Conservation (phyloP, 768 basidiomycete genomes). For the Tremella mesenterica region DNA sequence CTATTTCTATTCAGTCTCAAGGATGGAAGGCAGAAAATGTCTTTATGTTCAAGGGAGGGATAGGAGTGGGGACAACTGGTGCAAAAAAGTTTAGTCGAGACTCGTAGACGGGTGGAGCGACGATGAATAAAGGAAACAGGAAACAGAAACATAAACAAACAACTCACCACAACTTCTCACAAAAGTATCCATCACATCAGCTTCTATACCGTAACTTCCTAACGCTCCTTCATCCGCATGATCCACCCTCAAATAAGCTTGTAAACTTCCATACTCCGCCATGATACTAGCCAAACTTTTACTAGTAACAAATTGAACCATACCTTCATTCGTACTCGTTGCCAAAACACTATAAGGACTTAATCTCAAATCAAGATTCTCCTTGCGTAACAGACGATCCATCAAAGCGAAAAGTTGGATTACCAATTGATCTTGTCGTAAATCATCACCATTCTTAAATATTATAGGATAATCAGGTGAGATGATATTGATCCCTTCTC, state of each 20-base stretch:
- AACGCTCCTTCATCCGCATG: constrained; percentile 92
- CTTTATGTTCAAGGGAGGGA: no score
- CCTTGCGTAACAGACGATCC: constrained; percentile 85
- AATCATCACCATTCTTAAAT: constrained; percentile 98
- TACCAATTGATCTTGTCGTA: constrained; percentile 96
- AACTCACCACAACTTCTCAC: constrained; percentile 85
- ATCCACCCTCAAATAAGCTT: constrained; percentile 77
- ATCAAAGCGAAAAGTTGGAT: constrained; percentile 98
- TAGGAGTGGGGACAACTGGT: no score
- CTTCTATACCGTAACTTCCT: constrained; percentile 90
- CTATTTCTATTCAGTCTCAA: no score
- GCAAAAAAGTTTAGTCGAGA: no score
- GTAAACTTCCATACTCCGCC: constrained; percentile 60
- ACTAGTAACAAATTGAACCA: constrained; percentile 92
- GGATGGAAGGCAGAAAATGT: no score
- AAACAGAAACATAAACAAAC: constrained; percentile 7
- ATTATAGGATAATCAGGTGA: constrained; percentile 74
- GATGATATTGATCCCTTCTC: constrained; percentile 11
- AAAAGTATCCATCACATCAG: constrained; percentile 88
- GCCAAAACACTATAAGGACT: constrained; percentile 78
- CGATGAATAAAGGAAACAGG: no score
- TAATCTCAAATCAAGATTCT: constrained; percentile 86
- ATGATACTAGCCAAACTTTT: constrained; percentile 92
- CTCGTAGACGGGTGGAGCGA: no score
- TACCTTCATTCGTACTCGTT: constrained; percentile 82